Evolutionary conservation across 1,139 yeast genomes (phyloP), one percentile per base, ranked within the genome.

Genomic region (Ashbya aceris): DNA sequence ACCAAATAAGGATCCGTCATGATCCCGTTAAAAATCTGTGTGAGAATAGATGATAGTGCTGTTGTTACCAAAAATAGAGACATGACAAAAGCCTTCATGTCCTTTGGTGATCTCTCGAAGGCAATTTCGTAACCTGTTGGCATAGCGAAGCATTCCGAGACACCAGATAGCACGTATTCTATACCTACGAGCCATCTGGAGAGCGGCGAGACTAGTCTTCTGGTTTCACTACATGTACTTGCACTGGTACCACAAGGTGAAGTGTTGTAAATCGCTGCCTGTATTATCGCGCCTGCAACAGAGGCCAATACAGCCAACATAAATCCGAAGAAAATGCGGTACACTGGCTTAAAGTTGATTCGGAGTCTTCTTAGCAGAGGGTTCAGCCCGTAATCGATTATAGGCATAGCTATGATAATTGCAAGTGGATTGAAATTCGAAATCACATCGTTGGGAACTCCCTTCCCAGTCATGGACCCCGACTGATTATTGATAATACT

Each of bases 231-330:
- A 59, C 67, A 48, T 45, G 52, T 53, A 67, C 70, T 58, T 36
- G 93, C 89, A 42, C 56, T 51, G 47, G 78, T 75, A 53, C 78
- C 85, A 72, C 95, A 85, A 45, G 93, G 91, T 17, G 86, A 86
- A 7, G 83, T 69, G 39, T 65, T 60, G 67, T 86, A 86, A 49
- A 87, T 79, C 57, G 68, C 69, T 58, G 78, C 76, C 66, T 87
- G 96, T 50, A 84, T 71, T 35, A 83, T 79, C 11, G 94, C 91
- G 43, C 95, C 93, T 58, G 82, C 78, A 30, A 78, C 74, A 79
- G 83, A 82, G 33, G 95, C 74, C 34, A 72, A 55, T 6, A 87
- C 64, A 42, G 81, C 87, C 45, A 83, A 69, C 62, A 80, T 63
- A 68, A 86, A 86, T 9, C 96, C 96, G 50, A 70, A 68, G 57